These are phyloP conservation scores for Leishmania lainsoni DNA, from an alignment of 208 protist genomes.

Conservation along the genomic window DNA sequence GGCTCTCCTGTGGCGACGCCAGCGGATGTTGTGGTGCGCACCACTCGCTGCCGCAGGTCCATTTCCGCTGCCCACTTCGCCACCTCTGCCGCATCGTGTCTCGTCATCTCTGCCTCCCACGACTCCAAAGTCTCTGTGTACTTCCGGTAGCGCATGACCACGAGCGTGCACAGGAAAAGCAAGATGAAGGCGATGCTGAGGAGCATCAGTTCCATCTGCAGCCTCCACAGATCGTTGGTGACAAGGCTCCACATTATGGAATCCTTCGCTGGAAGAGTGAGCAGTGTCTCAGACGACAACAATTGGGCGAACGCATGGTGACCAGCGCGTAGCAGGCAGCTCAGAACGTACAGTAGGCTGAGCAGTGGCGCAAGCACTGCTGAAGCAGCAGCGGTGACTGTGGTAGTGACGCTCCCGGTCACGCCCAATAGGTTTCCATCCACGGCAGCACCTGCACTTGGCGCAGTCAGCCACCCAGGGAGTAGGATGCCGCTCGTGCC, in stretches of 20 bases:
- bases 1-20: not conserved
- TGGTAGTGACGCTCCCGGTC: not conserved
- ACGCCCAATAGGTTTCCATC: not conserved
- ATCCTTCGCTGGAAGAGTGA: not conserved
- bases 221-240: constrained; percentile 1
- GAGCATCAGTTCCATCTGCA: constrained; percentile 12
- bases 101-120: constrained; percentile 7
- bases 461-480: not conserved
- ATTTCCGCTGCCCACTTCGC: not conserved
- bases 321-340: not conserved
- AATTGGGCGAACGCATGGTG: not conserved
- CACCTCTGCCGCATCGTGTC: not conserved
- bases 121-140: constrained; percentile 5
- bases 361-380: not conserved
- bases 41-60: not conserved
- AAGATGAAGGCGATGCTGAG: not conserved
- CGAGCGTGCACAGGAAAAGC: not conserved
- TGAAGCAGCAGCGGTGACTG: not conserved
- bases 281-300: not conserved
- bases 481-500: not conserved
- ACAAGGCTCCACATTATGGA: constrained; percentile 13
- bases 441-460: not conserved
- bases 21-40: not conserved
- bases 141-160: constrained; percentile 5
- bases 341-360: not conserved